Base-by-base conservation (phyloP, 140 eudicot genomes). In the Cichorium intybus region DNA sequence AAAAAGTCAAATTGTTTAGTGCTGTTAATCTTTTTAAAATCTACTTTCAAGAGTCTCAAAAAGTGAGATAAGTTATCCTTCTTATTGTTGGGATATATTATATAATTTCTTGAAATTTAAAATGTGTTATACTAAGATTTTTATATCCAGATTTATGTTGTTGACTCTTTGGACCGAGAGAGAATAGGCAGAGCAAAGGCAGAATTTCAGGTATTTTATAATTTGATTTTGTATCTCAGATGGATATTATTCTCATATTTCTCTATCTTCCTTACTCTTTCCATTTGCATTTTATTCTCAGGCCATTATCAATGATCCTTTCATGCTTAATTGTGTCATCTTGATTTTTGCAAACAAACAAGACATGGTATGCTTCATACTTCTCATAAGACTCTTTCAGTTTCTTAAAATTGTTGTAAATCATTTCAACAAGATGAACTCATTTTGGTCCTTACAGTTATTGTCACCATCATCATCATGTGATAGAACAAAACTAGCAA, bases 141-240 rank as follows among this genome's bases (percentile, higher is more conserved):
- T 67, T 67, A 26, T 75, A 52, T 70, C 71, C 84, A 93, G 99
- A 93, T 93, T 76, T 93, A 93, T 73, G 99, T 88, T 74, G 99
- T 93, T 69, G 99, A 93, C 82, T 93, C 99, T 77, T 79, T 93
- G 94, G 99, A 93, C 66, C 90, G 99, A 29, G 99, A 93, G 72
- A 88, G 99, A 62, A 93, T 93, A 47, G 75, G 93, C 70, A 88
- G 78, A 77, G 99, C 99, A 24, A 93, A 80, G 85, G 85, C 76
- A 39, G 99, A 93, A 77, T 88, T 93, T 77, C 99, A 93, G 99
- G 99, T 93, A 57, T 22, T n/a, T n/a, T 58, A 29, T 46, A 20
- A 27, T 69, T 52, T 63, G 34, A 24, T 52, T 55, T 55, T 22
- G 48, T 73, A 18, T 68, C 7, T 9, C 6, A 26, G 48, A 12